Conservation (phyloP, 345 rosid species). For the Linum trigynum region DNA sequence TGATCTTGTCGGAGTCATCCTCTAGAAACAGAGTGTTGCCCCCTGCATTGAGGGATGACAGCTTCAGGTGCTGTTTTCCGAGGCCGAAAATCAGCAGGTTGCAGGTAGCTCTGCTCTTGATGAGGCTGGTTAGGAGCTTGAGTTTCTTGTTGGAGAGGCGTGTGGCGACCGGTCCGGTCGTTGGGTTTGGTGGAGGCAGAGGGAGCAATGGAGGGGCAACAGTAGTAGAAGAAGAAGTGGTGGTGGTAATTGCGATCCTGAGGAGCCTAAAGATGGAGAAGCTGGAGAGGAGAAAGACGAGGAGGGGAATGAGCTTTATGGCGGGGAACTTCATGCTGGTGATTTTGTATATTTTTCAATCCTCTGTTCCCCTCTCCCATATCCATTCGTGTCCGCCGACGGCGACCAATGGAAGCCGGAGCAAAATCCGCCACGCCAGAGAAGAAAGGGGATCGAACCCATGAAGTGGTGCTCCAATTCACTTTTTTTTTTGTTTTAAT, state of each 20-base stretch:
- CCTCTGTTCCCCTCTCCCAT: no score
- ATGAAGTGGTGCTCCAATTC: no score
- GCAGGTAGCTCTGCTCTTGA: conserved; percentile 53
- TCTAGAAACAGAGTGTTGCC: conserved; percentile 63
- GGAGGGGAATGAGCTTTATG: conserved; percentile 47
- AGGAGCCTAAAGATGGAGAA: conserved; percentile 55
- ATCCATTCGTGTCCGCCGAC: no score
- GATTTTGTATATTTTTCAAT: no score
- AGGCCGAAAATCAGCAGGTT: conserved; percentile 73
- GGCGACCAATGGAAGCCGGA: no score
- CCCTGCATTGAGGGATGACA: conserved; percentile 50
- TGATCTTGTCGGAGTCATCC: conserved; percentile 46
- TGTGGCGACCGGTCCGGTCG: conserved; percentile 6
- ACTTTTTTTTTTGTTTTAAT: no score
- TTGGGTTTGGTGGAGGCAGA: conserved; percentile 17
- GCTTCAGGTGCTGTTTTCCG: conserved; percentile 40
- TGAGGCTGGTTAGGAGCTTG: conserved; percentile 37
- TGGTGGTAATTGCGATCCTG: conserved; percentile 38
- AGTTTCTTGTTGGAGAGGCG: conserved; percentile 55
- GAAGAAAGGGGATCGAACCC: no score
- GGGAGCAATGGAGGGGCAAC: conserved; percentile 21
- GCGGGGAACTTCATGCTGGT: conserved; percentile 47
- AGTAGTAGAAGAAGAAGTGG: conserved; percentile 36
- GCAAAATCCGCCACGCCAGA: no score
- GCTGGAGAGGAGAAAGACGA: conserved; percentile 51